Base-by-base conservation (phyloP, 257 asterid genomes). In the Handroanthus guayacan region DNA sequence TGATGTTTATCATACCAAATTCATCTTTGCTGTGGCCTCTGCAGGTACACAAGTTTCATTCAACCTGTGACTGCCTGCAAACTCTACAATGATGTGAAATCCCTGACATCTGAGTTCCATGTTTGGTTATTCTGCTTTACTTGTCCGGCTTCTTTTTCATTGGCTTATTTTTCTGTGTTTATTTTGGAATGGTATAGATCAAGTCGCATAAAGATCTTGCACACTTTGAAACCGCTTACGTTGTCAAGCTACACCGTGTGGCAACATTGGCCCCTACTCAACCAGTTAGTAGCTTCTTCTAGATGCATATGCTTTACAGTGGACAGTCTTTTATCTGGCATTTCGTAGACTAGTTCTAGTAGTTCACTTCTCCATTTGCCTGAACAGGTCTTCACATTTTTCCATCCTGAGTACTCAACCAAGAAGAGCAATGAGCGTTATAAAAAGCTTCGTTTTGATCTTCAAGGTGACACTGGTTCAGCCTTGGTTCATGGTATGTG, bases 221-320 rank as follows among this genome's bases (percentile, higher is more conserved):
- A 85, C 98, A 95, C 87, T 91, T 93, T 70, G 97, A 95, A 93
- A 95, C 99, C 79, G 95, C 98, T 64, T 95, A 95, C 63, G 99
- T 95, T 77, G 99, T 93, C 74, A 95, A 95, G 87, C 85, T 93
- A 72, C 99, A 95, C 74, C 98, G 97, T 20, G 88, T 95, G 54
- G 97, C 98, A 62, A 93, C 88, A 87, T 97, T 92, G 79, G 95
- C 98, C 72, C 81, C 82, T 60, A 81, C 93, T 36, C 97, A 93
- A 82, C 86, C 97, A 61, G 99, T 95, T 76, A 91, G 97, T 87
- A 85, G 31, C 63, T 74, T 76, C 77, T 57, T 80, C 57, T 72
- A 76, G 68, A 75, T 84, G 69, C 80, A 67, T 81, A 5, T 47
- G 67, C 37, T 71, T 75, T 31, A 44, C 66, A 18, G 13, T 18